Evolutionary conservation across 148 eudicot species (phyloP), one percentile per base, ranked within the genome.

Genomic region (Silene uniflora): DNA sequence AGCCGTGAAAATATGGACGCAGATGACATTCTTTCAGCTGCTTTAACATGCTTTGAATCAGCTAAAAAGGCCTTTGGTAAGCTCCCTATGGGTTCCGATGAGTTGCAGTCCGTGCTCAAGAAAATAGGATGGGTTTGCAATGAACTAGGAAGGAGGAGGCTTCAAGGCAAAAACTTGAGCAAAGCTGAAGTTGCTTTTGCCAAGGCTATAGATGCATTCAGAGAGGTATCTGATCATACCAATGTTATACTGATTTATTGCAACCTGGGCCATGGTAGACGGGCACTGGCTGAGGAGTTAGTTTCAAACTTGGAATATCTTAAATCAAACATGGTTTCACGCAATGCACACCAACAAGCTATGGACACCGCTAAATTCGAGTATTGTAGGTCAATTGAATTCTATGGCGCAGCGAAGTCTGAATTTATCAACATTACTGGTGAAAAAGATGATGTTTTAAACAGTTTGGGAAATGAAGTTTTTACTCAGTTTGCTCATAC

Each of bases 111-210:
- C 66, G 80, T 92, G 67, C 69, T 84, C 14, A 95, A 85, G 82
- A 95, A 95, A 92, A 83, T 90, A 79, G 99, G 99, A 77, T 95
- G 99, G 99, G 96, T 88, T 67, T 95, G 96, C 87, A 95, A 95
- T 81, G 99, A 95, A 83, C 78, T 92, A 73, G 99, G 99, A 73
- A 87, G 99, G 79, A 78, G 70, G 62, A 81, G 91, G 80, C 83
- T 95, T 23, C 93, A 86, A 75, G 84, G 82, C 76, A 92, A 89
- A 75, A 91, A 92, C 59, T 75, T 90, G 84, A 82, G 79, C 46
- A 77, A 84, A 86, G 97, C 99, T 75, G 97, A 95, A 85, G 77
- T 64, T 85, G 96, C 93, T 24, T 95, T 89, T 88, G 76, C 83
- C 69, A 85, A 92, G 73, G 99, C 99, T 76, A 90, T 95, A 18